Evolutionary conservation across 768 basidiomycete species (phyloP).

Genomic region (Serendipita sp.): DNA sequence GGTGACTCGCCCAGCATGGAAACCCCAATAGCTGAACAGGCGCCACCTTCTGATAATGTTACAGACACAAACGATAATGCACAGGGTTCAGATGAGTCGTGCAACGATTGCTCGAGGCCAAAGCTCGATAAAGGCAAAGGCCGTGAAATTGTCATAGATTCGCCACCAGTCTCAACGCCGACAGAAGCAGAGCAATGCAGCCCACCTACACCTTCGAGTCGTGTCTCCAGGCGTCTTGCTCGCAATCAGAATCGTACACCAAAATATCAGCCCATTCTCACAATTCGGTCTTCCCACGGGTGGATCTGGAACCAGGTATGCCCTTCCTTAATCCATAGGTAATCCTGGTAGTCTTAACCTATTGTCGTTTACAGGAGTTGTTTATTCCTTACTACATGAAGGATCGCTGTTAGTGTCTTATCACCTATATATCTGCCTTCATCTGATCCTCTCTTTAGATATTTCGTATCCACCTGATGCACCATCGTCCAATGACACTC

Average conservation of each 20-base stretch:
- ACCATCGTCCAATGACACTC: neutral
- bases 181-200: neutral
- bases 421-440: neutral
- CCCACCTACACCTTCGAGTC: neutral
- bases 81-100: neutral
- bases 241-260: neutral
- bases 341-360: neutral
- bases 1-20: neutral
- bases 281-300: constrained; percentile 4
- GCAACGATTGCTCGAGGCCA: neutral
- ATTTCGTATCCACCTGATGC: neutral
- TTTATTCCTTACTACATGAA: constrained; percentile 4
- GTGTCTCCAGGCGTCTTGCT: neutral
- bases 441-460: neutral
- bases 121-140: constrained; percentile 2
- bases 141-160: neutral
- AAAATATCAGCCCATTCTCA: constrained; percentile 5
- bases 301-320: constrained; percentile 5
- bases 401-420: neutral
- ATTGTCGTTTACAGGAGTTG: neutral
- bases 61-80: neutral
- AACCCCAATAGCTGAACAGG: neutral
- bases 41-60: neutral
- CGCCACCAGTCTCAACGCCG: neutral
- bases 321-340: neutral